These are phyloP conservation scores for Saturnispora bothae DNA, from an alignment of 805 yeast genomes.

Conservation along the genomic window DNA sequence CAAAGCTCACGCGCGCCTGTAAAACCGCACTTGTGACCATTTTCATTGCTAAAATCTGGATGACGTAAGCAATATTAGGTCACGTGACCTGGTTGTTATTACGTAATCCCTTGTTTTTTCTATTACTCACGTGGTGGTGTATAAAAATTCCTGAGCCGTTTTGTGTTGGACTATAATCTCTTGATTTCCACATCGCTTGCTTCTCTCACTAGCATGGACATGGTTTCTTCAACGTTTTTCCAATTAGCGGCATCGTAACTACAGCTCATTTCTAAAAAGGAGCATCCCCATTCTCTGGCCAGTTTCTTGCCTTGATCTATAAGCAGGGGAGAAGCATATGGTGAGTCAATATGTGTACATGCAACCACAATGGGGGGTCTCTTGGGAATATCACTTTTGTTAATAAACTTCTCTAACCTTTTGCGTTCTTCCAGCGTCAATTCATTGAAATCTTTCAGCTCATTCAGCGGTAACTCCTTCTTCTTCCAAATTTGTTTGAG, in stretches of 20 bases:
- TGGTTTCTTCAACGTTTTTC: slow-evolving; percentile 43
- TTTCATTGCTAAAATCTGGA: too few relatives aligned
- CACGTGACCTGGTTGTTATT: too few relatives aligned
- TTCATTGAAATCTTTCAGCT: slow-evolving; percentile 3
- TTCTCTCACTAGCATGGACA: slow-evolving; percentile 51
- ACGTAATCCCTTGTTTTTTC: too few relatives aligned
- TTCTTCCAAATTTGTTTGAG: slow-evolving; percentile 48
- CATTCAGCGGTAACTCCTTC: slow-evolving; percentile 17
- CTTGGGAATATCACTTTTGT: background rate
- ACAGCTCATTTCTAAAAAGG: slow-evolving; percentile 55
- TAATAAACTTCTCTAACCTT: background rate
- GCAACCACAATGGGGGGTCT: slow-evolving; percentile 60
- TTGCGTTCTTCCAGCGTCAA: slow-evolving; percentile 3
- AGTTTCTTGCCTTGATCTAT: slow-evolving; percentile 47
- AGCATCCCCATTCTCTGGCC: slow-evolving; percentile 53
- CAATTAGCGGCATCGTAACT: slow-evolving; percentile 26
- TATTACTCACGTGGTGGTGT: too few relatives aligned
- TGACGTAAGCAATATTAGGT: too few relatives aligned
- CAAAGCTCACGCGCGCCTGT: too few relatives aligned
- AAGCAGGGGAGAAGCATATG: slow-evolving; percentile 48
- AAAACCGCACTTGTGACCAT: too few relatives aligned
- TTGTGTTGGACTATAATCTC: background rate
- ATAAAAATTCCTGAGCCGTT: too few relatives aligned
- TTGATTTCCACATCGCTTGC: slow-evolving; percentile 5
- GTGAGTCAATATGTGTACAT: slow-evolving; percentile 52